phyloP scores from a whole-genome alignment of 2,329 filamentous ascomycete genomes.

The Neonectria hederae region DNA sequence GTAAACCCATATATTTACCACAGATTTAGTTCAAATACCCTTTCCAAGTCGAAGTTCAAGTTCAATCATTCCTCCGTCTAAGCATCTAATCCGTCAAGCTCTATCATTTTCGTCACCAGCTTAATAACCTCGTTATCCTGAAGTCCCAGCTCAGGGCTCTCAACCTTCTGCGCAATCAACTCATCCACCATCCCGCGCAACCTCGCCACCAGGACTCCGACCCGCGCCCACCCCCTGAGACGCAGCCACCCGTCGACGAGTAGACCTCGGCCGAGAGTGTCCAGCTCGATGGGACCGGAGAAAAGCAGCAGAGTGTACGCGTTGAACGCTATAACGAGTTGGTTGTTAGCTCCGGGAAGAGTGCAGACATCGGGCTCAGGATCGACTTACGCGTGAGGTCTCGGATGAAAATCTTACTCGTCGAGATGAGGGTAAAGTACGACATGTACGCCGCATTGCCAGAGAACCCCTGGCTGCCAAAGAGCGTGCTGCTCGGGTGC shows the following conservation, averaged over 20 bases:
- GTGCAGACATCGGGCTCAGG: background rate
- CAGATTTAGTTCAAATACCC: background rate
- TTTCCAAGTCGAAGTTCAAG: background rate
- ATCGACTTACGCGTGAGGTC: slow-evolving; percentile 82
- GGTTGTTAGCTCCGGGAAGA: slow-evolving; percentile 4
- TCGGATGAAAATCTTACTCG: slow-evolving; percentile 89
- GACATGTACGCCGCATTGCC: slow-evolving; percentile 80
- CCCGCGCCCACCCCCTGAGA: slow-evolving; percentile 90
- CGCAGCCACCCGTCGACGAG: slow-evolving; percentile 91
- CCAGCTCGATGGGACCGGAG: slow-evolving; percentile 83
- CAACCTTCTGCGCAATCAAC: slow-evolving; percentile 81
- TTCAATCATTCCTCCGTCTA: slow-evolving; percentile 41
- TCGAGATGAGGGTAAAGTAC: slow-evolving; percentile 93
- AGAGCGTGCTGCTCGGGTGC: slow-evolving; percentile 88
- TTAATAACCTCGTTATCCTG: slow-evolving; percentile 74
- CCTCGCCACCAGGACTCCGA: slow-evolving; percentile 87
- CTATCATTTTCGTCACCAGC: slow-evolving; percentile 81
- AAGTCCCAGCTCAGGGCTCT: slow-evolving; percentile 72
- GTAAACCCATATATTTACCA: background rate
- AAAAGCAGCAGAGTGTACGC: slow-evolving; percentile 90
- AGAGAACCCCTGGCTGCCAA: slow-evolving; percentile 82
- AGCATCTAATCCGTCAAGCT: slow-evolving; percentile 86
- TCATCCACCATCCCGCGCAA: slow-evolving; percentile 88
- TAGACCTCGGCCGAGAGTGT: slow-evolving; percentile 86
- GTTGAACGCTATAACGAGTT: slow-evolving; percentile 75